phyloP scores from a whole-genome alignment of 2,329 filamentous ascomycete genomes.

The Aspergillus carbonarius region DNA sequence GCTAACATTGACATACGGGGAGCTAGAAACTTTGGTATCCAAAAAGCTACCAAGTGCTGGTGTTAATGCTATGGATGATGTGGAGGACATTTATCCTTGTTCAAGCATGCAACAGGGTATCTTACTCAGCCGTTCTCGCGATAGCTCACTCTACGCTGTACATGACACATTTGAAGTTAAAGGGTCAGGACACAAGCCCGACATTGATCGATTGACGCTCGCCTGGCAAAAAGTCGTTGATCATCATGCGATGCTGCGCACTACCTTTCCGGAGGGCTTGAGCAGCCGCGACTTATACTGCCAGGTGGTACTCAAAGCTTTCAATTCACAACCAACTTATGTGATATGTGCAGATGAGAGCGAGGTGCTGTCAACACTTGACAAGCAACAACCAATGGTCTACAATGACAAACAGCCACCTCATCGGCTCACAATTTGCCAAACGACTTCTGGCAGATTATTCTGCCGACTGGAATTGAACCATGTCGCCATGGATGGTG shows the following conservation, averaged over 20 bases:
- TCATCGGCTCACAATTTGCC: conserved; percentile 49
- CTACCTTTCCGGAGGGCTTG: conserved; percentile 38
- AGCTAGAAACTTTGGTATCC: conserved; percentile 38
- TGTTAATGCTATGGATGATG: conserved; percentile 30
- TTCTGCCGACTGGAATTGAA: conserved; percentile 53
- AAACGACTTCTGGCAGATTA: conserved; percentile 37
- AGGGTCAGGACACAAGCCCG: conserved; percentile 19
- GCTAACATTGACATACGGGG: conserved; percentile 44
- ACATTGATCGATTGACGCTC: conserved; percentile 24
- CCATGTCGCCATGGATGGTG: conserved; percentile 54
- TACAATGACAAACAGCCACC: conserved; percentile 37
- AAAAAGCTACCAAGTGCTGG: conserved; percentile 41
- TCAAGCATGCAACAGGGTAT: conserved; percentile 41
- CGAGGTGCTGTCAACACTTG: conserved; percentile 31
- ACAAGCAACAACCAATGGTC: conserved; percentile 27
- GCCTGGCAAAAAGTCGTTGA: conserved; percentile 35
- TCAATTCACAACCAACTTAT: conserved; percentile 25
- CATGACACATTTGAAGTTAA: conserved; percentile 39
- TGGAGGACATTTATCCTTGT: conserved; percentile 47
- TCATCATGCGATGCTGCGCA: conserved; percentile 38
- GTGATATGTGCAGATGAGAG: conserved; percentile 32
- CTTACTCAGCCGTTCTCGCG: conserved; percentile 33
- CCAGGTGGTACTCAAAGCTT: conserved; percentile 36
- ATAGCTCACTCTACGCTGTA: conserved; percentile 38
- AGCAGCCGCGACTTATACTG: conserved; percentile 33